Percentiles rank a stretch among this genome's conserved stretches.
phyloP scores from a whole-genome alignment of 2,329 filamentous ascomycete species.

The Chaetomium globosum region DNA sequence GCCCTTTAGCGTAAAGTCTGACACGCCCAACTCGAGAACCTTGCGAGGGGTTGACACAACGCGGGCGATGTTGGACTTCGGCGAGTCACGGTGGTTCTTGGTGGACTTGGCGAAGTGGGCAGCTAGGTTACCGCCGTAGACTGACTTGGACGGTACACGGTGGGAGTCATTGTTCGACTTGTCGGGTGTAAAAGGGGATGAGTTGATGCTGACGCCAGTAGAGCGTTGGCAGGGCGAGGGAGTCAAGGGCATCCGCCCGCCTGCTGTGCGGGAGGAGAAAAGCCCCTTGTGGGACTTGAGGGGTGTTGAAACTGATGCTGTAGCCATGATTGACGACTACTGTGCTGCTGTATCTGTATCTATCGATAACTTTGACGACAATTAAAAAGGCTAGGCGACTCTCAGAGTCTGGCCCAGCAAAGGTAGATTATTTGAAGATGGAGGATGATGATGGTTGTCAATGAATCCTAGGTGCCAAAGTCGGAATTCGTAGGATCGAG shows the following conservation, averaged over 20 bases:
- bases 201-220: conserved; percentile 57
- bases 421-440: background rate
- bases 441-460: background rate
- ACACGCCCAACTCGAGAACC: conserved; percentile 83
- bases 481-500: background rate
- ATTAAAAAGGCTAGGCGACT: conserved; percentile 43
- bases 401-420: background rate
- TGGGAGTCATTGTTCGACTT: conserved; percentile 54
- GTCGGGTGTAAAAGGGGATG: conserved; percentile 79
- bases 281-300: conserved; percentile 92
- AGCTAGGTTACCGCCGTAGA: conserved; percentile 78
- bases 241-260: conserved; percentile 91
- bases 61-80: conserved; percentile 93
- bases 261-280: conserved; percentile 89
- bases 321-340: conserved; percentile 67
- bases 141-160: conserved; percentile 65
- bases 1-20: conserved; percentile 87
- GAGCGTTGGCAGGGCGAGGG: conserved; percentile 76
- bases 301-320: conserved; percentile 78
- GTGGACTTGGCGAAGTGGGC: conserved; percentile 75
- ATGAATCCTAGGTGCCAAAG: background rate
- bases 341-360: conserved; percentile 45
- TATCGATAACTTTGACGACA: conserved; percentile 51
- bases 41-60: conserved; percentile 75
- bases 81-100: conserved; percentile 78